phyloP scores from a whole-genome alignment of 2,329 filamentous ascomycete genomes.

The Chaetomiaceae sp. region DNA sequence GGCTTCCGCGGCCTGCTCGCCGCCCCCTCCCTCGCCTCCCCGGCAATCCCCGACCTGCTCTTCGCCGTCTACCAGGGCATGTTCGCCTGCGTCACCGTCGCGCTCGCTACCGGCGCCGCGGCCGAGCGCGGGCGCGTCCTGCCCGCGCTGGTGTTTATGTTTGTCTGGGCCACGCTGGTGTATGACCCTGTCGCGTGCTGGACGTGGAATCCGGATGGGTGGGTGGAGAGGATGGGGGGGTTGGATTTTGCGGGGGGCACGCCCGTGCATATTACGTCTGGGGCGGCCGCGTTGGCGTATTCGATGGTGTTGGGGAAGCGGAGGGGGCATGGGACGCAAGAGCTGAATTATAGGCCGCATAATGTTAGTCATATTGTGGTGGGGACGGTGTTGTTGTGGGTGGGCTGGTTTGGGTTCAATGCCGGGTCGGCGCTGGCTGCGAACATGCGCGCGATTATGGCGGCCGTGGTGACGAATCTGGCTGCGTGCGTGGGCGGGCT shows the following conservation, averaged over 20 bases:
- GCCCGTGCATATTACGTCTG: slow-evolving; percentile 68
- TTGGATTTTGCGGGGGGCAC: slow-evolving; percentile 71
- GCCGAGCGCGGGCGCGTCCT: slow-evolving; percentile 57
- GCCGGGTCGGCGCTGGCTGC: slow-evolving; percentile 74
- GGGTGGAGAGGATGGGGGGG: slow-evolving; percentile 61
- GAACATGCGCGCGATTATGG: slow-evolving; percentile 85
- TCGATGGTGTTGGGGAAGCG: slow-evolving; percentile 67
- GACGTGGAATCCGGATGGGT: slow-evolving; percentile 70
- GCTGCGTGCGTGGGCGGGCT: slow-evolving; percentile 76
- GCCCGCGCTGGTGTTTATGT: slow-evolving; percentile 59
- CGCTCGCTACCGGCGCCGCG: slow-evolving; percentile 53
- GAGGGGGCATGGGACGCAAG: slow-evolving; percentile 46
- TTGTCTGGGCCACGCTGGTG: slow-evolving; percentile 64
- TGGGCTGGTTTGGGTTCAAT: slow-evolving; percentile 97
- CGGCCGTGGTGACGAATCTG: slow-evolving; percentile 80
- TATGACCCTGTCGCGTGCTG: slow-evolving; percentile 70
- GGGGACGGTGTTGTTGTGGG: slow-evolving; percentile 70
- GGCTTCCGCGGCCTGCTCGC: slow-evolving; percentile 72
- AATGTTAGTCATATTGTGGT: slow-evolving; percentile 69
- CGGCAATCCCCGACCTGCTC: slow-evolving; percentile 69
- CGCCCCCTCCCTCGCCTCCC: slow-evolving; percentile 65
- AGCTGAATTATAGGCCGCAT: slow-evolving; percentile 54
- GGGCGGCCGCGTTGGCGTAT: slow-evolving; percentile 65
- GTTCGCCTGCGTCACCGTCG: slow-evolving; percentile 75
- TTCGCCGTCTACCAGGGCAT: slow-evolving; percentile 84